Evolutionary conservation across 1,284 basidiomycete genomes (phyloP), one percentile per base, ranked within the genome.

Genomic region (Tilletia indica): DNA sequence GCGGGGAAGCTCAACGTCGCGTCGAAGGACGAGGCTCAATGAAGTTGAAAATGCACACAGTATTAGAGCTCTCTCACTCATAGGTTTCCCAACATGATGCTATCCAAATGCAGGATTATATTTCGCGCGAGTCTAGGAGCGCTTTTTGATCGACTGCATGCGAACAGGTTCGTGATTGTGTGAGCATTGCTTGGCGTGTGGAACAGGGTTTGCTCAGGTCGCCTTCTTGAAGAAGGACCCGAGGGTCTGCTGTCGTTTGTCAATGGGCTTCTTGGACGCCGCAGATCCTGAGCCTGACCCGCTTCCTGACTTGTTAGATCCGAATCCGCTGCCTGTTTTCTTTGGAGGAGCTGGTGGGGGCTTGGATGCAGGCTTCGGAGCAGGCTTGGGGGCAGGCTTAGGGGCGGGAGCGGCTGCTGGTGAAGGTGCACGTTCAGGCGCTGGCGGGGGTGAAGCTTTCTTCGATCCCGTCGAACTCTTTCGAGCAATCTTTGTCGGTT

Each of bases 161-260:
- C 25, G 56, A 34, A 31, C 5, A 58, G 25, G 25, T 31, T 31
- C 25, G 25, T 31, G 25, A 31, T 31, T 31, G 25, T 31, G 25
- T 31, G 25, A 31, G 25, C 25, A 31, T 31, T 31, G 25, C 58
- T 9, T 34, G 3, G 38, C 25, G 14, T 12, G 38, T 21, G 58
- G 38, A 25, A 11, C 19, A 34, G 36, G 73, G 71, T 73, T 38
- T n/a, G 67, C 49, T 45, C 31, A 21, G 25, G 31, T 68, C 31
- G 54, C 76, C 66, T 76, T 74, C 11, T 73, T 76, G 70, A 78
- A 78, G 70, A 78, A 78, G 67, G 75, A 76, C 42, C 75, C 75
- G 9, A 78, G 67, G 16, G 75, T 78, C 73, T 78, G 77, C 61
- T 78, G 77, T n/a, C 77, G 73, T 70, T 78, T 78, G 38, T 78